Conservation (phyloP, 352 stramenopile species). For the Pythium aristosporum region DNA sequence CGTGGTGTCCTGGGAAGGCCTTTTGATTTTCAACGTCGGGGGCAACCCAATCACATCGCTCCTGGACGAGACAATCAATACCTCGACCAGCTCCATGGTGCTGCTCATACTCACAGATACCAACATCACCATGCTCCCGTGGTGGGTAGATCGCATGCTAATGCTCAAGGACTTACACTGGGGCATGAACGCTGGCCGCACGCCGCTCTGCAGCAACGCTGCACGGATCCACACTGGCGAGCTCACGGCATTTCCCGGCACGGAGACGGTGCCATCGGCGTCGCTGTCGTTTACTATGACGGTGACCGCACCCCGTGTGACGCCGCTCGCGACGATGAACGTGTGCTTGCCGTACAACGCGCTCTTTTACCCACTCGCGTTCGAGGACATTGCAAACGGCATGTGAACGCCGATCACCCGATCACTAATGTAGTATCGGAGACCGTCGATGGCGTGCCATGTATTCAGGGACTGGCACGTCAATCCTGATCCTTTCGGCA, state of each 20-base stretch:
- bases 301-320: background rate
- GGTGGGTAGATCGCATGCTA: slow-evolving; percentile 9
- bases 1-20: background rate
- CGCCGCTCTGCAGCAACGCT: background rate
- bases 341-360: background rate
- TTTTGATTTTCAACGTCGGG: background rate
- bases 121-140: slow-evolving; percentile 7
- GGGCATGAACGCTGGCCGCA: background rate
- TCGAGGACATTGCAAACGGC: background rate
- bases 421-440: no score
- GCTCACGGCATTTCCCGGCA: background rate
- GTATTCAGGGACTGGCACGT: no score
- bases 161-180: background rate
- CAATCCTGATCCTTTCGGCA: no score
- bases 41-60: background rate
- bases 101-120: background rate
- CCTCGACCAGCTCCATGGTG: background rate
- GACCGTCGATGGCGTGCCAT: no score
- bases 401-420: no score
- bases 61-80: background rate
- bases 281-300: no score
- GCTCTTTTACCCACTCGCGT: slow-evolving; percentile 2
- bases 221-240: background rate
- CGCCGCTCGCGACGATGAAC: background rate
- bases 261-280: background rate